These are phyloP conservation scores for Zygosaccharomyces bailii DNA, from an alignment of 805 yeast genomes.

Conservation along the genomic window DNA sequence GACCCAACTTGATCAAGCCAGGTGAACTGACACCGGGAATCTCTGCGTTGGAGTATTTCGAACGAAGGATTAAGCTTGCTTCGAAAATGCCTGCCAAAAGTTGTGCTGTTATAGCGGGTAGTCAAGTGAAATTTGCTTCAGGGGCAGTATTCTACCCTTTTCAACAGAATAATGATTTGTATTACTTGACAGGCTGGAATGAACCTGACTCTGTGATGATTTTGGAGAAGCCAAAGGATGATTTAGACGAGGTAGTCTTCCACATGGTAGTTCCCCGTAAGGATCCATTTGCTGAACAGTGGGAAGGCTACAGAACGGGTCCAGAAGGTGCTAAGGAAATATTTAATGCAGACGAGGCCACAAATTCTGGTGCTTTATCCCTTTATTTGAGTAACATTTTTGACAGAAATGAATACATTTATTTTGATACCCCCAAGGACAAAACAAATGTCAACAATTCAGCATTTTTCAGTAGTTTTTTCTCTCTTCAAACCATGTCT, in stretches of 20 bases:
- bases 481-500: conserved; percentile 25
- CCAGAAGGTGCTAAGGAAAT: conserved; percentile 73
- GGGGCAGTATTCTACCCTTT: conserved; percentile 90
- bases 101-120: conserved; percentile 72
- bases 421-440: conserved; percentile 46
- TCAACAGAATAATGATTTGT: conserved; percentile 87
- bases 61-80: conserved; percentile 62
- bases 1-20: conserved; percentile 66
- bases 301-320: conserved; percentile 96
- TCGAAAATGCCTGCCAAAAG: conserved; percentile 57
- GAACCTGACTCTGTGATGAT: conserved; percentile 78
- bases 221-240: conserved; percentile 56
- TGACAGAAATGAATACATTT: conserved; percentile 48
- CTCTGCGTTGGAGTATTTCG: conserved; percentile 73
- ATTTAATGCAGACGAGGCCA: conserved; percentile 82
- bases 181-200: conserved; percentile 85
- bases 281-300: conserved; percentile 71
- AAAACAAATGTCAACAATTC: conserved; percentile 21
- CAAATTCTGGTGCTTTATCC: conserved; percentile 45
- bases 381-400: conserved; percentile 47
- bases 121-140: conserved; percentile 70
- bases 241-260: conserved; percentile 52
- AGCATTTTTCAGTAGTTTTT: conserved; percentile 32
- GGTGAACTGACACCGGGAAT: conserved; percentile 91
- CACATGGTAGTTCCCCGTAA: conserved; percentile 86